Conservation (phyloP, 371 early-diverging fungal genomes). For the Mucor racemosus region DNA sequence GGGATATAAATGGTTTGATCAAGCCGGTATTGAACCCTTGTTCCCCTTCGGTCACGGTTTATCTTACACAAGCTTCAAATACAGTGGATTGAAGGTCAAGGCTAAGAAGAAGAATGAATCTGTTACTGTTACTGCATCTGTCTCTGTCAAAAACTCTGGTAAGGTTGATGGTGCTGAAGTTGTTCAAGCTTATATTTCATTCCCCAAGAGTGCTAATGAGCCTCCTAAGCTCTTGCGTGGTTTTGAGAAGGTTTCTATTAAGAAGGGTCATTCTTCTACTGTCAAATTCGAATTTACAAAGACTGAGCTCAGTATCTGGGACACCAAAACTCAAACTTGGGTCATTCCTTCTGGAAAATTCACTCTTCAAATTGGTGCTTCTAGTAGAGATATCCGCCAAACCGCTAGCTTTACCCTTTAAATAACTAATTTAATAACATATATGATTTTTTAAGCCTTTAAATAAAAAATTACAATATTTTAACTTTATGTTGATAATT, state of each 20-base stretch:
- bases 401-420: slow-evolving; percentile 23
- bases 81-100: slow-evolving; percentile 36
- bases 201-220: slow-evolving; percentile 51
- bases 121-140: slow-evolving; percentile 31
- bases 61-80: slow-evolving; percentile 63
- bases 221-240: slow-evolving; percentile 63
- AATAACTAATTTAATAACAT: background rate
- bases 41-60: slow-evolving; percentile 68
- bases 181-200: slow-evolving; percentile 59
- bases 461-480: no score
- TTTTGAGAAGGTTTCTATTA: slow-evolving; percentile 57
- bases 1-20: slow-evolving; percentile 62
- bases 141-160: slow-evolving; percentile 57
- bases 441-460: no score
- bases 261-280: slow-evolving; percentile 23
- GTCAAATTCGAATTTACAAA: slow-evolving; percentile 44
- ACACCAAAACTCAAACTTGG: slow-evolving; percentile 39
- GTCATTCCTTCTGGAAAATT: slow-evolving; percentile 50
- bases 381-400: slow-evolving; percentile 54
- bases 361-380: slow-evolving; percentile 53
- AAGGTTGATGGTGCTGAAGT: slow-evolving; percentile 58
- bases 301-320: slow-evolving; percentile 55
- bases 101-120: background rate
- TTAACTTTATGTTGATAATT: no score
- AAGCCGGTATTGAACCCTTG: slow-evolving; percentile 47